These are phyloP conservation scores for Russula emetica DNA, from an alignment of 768 basidiomycete species.

Conservation along the genomic window DNA sequence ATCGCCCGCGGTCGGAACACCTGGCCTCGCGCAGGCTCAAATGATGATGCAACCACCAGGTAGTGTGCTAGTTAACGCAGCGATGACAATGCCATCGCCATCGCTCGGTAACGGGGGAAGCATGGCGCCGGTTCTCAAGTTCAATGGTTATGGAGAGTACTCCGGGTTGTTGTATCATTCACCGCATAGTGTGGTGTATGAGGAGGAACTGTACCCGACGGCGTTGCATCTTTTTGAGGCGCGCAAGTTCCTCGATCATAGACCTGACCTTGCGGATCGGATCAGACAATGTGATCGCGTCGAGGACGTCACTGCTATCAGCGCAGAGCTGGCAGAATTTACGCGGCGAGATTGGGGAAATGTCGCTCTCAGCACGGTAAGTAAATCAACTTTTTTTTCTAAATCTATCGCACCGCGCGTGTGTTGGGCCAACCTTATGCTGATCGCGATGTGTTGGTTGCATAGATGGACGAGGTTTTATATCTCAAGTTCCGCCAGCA, in stretches of 20 bases:
- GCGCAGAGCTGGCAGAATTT: constrained; percentile 32
- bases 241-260: constrained; percentile 54
- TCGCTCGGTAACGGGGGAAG: constrained; percentile 14
- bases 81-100: constrained; percentile 6
- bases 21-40: neutral
- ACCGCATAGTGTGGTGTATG: constrained; percentile 54
- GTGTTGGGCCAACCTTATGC: neutral
- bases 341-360: constrained; percentile 55
- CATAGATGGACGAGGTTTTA: constrained; percentile 65
- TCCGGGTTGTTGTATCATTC: constrained; percentile 64
- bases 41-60: neutral
- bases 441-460: neutral
- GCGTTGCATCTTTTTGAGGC: constrained; percentile 77
- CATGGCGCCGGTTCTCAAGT: constrained; percentile 34
- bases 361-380: constrained; percentile 48
- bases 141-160: constrained; percentile 33
- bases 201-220: constrained; percentile 55
- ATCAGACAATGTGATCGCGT: constrained; percentile 46
- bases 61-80: neutral
- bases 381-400: constrained; percentile 30
- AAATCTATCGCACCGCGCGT: neutral
- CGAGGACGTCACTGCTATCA: constrained; percentile 39
- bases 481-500: constrained; percentile 71
- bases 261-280: constrained; percentile 49
- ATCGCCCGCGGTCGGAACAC: neutral